Base-by-base conservation (phyloP, 1,284 basidiomycete species). In the Thelephora terrestris region DNA sequence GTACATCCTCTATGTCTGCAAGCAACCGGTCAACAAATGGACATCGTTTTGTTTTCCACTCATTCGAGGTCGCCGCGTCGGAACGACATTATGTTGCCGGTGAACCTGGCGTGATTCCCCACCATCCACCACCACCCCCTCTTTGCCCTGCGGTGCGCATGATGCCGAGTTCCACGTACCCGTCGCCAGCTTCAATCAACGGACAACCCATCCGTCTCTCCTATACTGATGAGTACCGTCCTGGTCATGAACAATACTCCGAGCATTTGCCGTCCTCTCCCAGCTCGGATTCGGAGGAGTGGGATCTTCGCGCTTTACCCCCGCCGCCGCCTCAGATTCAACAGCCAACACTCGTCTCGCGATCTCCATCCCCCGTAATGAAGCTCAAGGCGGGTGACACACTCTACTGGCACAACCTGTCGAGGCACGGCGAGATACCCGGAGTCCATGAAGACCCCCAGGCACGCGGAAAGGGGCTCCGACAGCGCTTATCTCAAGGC, bases 21-120 rank as follows among this genome's bases (percentile, higher is more conserved):
- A 75, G 73, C 50, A 81, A 81, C 60, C 80, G 79, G 56, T 77
- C 73, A 20, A 85, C 83, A 43, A 92, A 91, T 62, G 87, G 88
- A 5, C 89, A 93, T 61, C 81, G 89, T 21, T 91, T 88, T 59
- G 89, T 93, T 25, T 90, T 92, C 63, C 88, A 91, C 67, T 85
- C 86, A 46, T 76, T 70, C 57, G 85, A 89, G 64, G 81, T 92
- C 46, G 57, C 63, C n/a, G 78, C 78, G 9, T 74, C 75, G 27
- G 85, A 89, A 61, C 77, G 90, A 29, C 73, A 76, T 53, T 87
- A 88, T 58, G 70, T 87, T 47, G 68, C 68, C 23, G 73, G 77
- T 49, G 88, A 91, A 61, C 76, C 75, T 4, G 86, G 85, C 24
- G 79, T 91, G 23, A 63, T 75, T 36, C 68, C 74, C 24, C 63